A percentile compares a stretch with the other conserved stretches of the same genome.
Evolutionary conservation across 768 basidiomycete genomes (phyloP).

Genomic region (Hydnum rufescens): DNA sequence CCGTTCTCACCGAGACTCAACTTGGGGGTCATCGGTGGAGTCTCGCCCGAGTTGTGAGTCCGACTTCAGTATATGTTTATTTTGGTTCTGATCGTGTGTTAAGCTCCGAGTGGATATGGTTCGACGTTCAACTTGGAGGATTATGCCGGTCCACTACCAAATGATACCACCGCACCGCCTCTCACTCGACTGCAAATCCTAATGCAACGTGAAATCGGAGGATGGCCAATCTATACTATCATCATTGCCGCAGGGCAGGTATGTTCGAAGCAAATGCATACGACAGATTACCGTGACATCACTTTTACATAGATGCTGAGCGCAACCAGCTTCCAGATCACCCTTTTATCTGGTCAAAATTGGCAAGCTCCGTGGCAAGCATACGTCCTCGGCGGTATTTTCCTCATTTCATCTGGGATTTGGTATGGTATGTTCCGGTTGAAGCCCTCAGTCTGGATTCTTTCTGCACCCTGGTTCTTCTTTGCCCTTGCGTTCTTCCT

Average conservation of each 20-base stretch:
- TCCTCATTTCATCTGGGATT: slow-evolving; percentile 63
- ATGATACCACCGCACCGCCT: slow-evolving; percentile 32
- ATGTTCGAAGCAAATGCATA: slow-evolving; percentile 10
- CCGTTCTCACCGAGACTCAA: slow-evolving; percentile 56
- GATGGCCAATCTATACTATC: slow-evolving; percentile 87
- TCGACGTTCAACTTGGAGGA: slow-evolving; percentile 26
- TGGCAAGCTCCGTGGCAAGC: slow-evolving; percentile 63
- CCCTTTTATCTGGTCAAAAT: slow-evolving; percentile 69
- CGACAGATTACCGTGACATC: slow-evolving; percentile 8
- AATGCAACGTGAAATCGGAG: slow-evolving; percentile 55
- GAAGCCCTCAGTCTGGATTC: slow-evolving; percentile 72
- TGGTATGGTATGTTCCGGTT: slow-evolving; percentile 85
- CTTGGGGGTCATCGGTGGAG: slow-evolving; percentile 52
- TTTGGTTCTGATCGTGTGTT: not conserved
- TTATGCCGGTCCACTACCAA: slow-evolving; percentile 26
- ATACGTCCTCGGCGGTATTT: slow-evolving; percentile 79
- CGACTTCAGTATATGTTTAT: not conserved
- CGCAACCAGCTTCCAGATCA: slow-evolving; percentile 90
- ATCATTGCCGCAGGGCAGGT: slow-evolving; percentile 65
- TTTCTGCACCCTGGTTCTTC: slow-evolving; percentile 79
- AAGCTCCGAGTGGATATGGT: slow-evolving; percentile 26
- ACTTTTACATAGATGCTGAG: slow-evolving; percentile 35
- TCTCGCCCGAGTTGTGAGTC: slow-evolving; percentile 60
- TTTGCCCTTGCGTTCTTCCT: slow-evolving; percentile 81
- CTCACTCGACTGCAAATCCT: slow-evolving; percentile 76